Evolutionary conservation across 1,284 basidiomycete genomes (phyloP).

Genomic region (Ganoderma lingzhi): DNA sequence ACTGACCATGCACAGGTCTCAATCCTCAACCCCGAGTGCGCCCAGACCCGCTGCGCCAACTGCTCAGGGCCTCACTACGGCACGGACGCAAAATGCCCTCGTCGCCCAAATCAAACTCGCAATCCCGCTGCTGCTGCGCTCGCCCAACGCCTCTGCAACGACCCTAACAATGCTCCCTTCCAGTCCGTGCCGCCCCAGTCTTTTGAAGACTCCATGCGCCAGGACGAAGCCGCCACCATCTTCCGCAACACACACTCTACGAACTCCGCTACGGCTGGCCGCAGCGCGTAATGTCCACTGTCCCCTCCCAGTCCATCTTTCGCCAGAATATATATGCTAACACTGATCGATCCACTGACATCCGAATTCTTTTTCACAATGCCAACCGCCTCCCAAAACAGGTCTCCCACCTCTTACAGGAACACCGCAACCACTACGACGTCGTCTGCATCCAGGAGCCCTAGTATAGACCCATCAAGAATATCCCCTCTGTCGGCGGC

Average conservation of each 20-base stretch:
- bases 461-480: not conserved
- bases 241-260: no score
- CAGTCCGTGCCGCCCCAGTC: no score
- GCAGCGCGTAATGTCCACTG: not conserved
- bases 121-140: not conserved
- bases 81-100: not conserved
- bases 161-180: not conserved
- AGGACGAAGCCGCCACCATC: no score
- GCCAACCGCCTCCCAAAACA: not conserved
- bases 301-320: not conserved
- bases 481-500: not conserved
- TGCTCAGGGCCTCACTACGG: not conserved
- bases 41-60: not conserved
- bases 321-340: not conserved
- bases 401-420: not conserved
- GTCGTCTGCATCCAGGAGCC: conserved; percentile 6
- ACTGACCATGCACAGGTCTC: not conserved
- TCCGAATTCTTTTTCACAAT: not conserved
- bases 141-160: not conserved
- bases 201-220: no score
- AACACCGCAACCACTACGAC: not conserved
- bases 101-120: not conserved
- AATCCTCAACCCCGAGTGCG: not conserved
- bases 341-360: not conserved
- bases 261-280: no score